Percentiles rank a stretch among this genome's conserved stretches.
phyloP scores from a whole-genome alignment of 768 basidiomycete genomes.

The Boletus insuetus region DNA sequence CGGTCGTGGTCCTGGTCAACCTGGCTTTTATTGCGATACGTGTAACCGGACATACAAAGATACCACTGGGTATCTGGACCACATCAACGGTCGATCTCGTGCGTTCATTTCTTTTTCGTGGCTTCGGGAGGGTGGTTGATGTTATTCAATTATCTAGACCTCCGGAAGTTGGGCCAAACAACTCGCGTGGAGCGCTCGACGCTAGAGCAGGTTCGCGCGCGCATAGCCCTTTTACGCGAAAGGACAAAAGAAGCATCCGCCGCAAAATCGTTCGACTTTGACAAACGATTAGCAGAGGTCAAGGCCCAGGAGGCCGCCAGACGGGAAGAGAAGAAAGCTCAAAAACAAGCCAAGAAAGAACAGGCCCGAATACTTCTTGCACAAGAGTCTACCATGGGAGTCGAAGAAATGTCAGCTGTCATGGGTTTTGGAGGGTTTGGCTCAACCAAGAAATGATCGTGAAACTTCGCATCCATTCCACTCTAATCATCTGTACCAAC shows the following conservation, averaged over 20 bases:
- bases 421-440: conserved; percentile 96
- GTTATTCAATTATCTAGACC: conserved; percentile 49
- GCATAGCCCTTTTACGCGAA: conserved; percentile 85
- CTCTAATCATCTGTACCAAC: conserved; percentile 8
- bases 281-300: conserved; percentile 81
- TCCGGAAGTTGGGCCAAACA: conserved; percentile 92
- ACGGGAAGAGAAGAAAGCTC: conserved; percentile 72
- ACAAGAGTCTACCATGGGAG: conserved; percentile 44
- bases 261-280: conserved; percentile 94
- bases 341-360: conserved; percentile 77
- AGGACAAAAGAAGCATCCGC: conserved; percentile 79
- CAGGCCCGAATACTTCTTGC: conserved; percentile 65
- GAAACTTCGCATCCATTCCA: background rate
- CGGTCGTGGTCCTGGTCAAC: conserved; percentile 83
- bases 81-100: conserved; percentile 94
- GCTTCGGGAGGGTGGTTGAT: background rate
- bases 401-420: conserved; percentile 69
- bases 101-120: conserved; percentile 34
- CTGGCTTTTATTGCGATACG: conserved; percentile 91
- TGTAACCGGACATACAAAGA: conserved; percentile 94
- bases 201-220: conserved; percentile 85
- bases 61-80: conserved; percentile 89
- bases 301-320: conserved; percentile 65
- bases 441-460: conserved; percentile 70
- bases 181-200: conserved; percentile 90